phyloP scores from a whole-genome alignment of 202 grass and related monocot species.

The Panicum virgatum region DNA sequence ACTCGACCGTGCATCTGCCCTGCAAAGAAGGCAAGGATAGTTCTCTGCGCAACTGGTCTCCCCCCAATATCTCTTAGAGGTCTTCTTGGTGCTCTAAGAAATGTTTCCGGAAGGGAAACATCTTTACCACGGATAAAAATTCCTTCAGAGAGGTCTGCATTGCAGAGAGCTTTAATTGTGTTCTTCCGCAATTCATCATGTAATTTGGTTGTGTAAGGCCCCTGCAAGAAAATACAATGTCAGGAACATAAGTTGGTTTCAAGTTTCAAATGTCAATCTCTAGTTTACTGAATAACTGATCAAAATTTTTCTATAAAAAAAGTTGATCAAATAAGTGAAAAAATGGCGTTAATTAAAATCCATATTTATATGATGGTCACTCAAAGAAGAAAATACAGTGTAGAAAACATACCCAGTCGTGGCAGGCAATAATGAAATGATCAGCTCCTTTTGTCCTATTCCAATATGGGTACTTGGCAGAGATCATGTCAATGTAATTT shows the following conservation, averaged over 20 bases:
- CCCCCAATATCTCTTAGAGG: slow-evolving; percentile 70
- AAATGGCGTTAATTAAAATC: not conserved
- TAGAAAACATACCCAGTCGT: slow-evolving; percentile 86
- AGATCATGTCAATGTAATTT: slow-evolving; percentile 76
- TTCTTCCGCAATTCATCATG: slow-evolving; percentile 74
- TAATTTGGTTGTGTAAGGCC: slow-evolving; percentile 79
- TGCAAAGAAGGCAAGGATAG: slow-evolving; percentile 82
- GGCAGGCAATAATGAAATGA: slow-evolving; percentile 94
- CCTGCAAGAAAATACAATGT: slow-evolving; percentile 39
- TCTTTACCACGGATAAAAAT: slow-evolving; percentile 82
- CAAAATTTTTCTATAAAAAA: not conserved
- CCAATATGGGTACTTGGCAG: slow-evolving; percentile 77
- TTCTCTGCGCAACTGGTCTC: slow-evolving; percentile 62
- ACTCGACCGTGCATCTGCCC: slow-evolving; percentile 91
- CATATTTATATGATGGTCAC: not conserved
- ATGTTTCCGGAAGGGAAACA: slow-evolving; percentile 90
- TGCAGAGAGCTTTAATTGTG: slow-evolving; percentile 88
- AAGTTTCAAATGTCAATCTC: not conserved
- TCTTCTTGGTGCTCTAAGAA: slow-evolving; percentile 70
- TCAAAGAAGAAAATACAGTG: slow-evolving; percentile 15
- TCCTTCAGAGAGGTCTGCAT: slow-evolving; percentile 81
- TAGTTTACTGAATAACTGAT: not conserved
- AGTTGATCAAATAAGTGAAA: not conserved
- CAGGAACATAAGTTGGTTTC: not conserved
- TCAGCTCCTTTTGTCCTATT: slow-evolving; percentile 81